Percentiles rank a stretch among this genome's conserved stretches.
Evolutionary conservation across 2,329 filamentous ascomycete species (phyloP).

Genomic region (Trichophyton schoenleinii): DNA sequence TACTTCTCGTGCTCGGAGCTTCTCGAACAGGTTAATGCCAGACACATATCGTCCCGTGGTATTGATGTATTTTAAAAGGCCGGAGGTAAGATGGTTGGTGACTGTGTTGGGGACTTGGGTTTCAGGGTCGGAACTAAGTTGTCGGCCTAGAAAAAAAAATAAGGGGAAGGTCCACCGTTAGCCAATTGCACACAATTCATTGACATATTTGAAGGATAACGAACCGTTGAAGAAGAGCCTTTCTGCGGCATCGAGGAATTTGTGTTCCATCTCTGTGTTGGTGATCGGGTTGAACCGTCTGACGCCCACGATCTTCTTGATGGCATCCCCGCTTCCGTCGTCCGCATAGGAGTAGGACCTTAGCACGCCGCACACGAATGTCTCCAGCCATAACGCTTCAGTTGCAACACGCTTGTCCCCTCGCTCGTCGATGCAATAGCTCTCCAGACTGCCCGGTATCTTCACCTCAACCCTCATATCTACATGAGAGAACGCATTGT

Average conservation of each 20-base stretch:
- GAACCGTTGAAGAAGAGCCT: slow-evolving; percentile 84
- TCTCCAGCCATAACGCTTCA: slow-evolving; percentile 92
- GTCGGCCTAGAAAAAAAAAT: slow-evolving; percentile 57
- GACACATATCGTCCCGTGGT: slow-evolving; percentile 91
- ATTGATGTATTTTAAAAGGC: slow-evolving; percentile 84
- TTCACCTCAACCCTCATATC: slow-evolving; percentile 98
- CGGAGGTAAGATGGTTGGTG: slow-evolving; percentile 89
- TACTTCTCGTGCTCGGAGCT: slow-evolving; percentile 76
- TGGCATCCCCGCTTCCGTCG: slow-evolving; percentile 83
- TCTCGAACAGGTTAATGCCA: slow-evolving; percentile 95
- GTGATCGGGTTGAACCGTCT: slow-evolving; percentile 94
- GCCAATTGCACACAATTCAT: background rate
- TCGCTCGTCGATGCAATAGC: slow-evolving; percentile 92
- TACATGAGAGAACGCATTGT: slow-evolving; percentile 96
- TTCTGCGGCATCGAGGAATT: slow-evolving; percentile 87
- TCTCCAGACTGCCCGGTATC: slow-evolving; percentile 91
- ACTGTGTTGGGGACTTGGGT: slow-evolving; percentile 96
- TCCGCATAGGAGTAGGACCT: slow-evolving; percentile 95
- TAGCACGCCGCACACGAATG: slow-evolving; percentile 88
- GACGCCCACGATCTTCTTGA: slow-evolving; percentile 95
- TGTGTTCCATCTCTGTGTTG: slow-evolving; percentile 95
- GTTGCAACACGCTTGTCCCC: slow-evolving; percentile 89
- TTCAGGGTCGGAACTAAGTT: slow-evolving; percentile 89
- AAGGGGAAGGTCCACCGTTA: slow-evolving; percentile 13
- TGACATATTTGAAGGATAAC: background rate